Evolutionary conservation across 257 asterid genomes (phyloP).

Genomic region (Fraxinus cuspidata): DNA sequence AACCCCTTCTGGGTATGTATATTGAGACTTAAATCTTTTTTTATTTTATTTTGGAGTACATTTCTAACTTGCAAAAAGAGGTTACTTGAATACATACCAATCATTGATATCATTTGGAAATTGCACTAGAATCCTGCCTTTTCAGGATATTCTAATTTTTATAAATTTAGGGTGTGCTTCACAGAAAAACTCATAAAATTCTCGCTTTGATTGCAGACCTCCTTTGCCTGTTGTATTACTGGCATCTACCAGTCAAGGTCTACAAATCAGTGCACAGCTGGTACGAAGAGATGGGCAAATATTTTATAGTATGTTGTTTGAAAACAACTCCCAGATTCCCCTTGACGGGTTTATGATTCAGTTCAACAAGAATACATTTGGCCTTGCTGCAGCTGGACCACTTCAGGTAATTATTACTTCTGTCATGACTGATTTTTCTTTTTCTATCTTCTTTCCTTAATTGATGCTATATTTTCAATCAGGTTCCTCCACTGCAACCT

Average conservation of each 20-base stretch:
- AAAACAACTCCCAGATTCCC: conserved; percentile 74
- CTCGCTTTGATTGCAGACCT: conserved; percentile 61
- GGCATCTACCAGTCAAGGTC: conserved; percentile 84
- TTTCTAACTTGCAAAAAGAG: not conserved
- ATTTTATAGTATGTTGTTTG: conserved; percentile 90
- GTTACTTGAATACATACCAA: not conserved
- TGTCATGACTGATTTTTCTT: conserved; percentile 6
- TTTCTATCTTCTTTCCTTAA: not conserved
- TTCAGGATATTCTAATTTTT: not conserved
- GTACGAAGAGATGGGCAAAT: conserved; percentile 83
- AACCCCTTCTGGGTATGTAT: conserved; percentile 60
- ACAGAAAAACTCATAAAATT: conserved; percentile 17
- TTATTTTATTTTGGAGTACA: not conserved
- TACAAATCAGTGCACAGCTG: conserved; percentile 93
- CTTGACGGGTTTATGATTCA: conserved; percentile 99
- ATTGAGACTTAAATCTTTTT: not conserved
- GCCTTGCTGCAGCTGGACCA: conserved; percentile 89
- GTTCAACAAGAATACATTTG: conserved; percentile 96
- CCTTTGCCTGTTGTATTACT: conserved; percentile 76
- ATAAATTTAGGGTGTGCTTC: conserved; percentile 4
- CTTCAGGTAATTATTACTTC: conserved; percentile 63
- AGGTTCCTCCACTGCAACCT: conserved; percentile 86
- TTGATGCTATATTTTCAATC: conserved; percentile 31
- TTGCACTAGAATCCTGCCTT: conserved; percentile 14
- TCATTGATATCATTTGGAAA: not conserved